Percentiles rank a stretch among this genome's conserved stretches.
phyloP scores from a whole-genome alignment of 495 filamentous ascomycete species.

The Amniculicola lignicola region DNA sequence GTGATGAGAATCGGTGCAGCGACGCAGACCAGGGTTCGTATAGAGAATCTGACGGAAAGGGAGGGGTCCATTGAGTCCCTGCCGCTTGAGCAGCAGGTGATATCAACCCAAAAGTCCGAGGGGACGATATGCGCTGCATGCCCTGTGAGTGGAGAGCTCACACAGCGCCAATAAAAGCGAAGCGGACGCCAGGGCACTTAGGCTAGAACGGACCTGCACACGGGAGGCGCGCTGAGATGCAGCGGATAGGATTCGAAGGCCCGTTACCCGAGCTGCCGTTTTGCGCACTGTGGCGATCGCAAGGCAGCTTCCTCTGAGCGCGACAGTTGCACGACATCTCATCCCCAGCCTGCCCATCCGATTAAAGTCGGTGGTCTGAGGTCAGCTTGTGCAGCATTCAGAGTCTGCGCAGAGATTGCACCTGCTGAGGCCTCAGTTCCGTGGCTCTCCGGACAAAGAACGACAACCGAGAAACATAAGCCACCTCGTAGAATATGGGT shows the following conservation, averaged over 20 bases:
- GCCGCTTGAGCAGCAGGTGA: constrained; percentile 6
- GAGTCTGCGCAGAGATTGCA: neutral
- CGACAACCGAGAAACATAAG: neutral
- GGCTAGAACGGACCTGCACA: constrained; percentile 7
- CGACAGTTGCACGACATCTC: neutral
- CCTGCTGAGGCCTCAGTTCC: neutral
- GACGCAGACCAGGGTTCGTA: constrained; percentile 10
- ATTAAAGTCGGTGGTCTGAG: constrained; percentile 2
- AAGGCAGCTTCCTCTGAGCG: neutral
- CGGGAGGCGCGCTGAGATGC: constrained; percentile 29
- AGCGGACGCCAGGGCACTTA: constrained; percentile 18
- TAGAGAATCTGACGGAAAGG: constrained; percentile 6
- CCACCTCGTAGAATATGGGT: constrained; percentile 15
- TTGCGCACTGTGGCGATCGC: constrained; percentile 1
- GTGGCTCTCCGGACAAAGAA: neutral
- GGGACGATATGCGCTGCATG: neutral
- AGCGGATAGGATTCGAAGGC: constrained; percentile 24
- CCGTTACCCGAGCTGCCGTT: constrained; percentile 18
- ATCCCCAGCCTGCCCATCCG: neutral
- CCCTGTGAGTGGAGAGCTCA: constrained; percentile 2
- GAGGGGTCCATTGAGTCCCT: constrained; percentile 8
- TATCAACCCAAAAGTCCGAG: constrained; percentile 7
- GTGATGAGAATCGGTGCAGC: constrained; percentile 22
- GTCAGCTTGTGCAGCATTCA: constrained; percentile 3
- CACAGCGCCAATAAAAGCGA: constrained; percentile 16